Base-by-base conservation (phyloP, 805 yeast genomes). In the Wickerhamiella kurtzmanii region DNA sequence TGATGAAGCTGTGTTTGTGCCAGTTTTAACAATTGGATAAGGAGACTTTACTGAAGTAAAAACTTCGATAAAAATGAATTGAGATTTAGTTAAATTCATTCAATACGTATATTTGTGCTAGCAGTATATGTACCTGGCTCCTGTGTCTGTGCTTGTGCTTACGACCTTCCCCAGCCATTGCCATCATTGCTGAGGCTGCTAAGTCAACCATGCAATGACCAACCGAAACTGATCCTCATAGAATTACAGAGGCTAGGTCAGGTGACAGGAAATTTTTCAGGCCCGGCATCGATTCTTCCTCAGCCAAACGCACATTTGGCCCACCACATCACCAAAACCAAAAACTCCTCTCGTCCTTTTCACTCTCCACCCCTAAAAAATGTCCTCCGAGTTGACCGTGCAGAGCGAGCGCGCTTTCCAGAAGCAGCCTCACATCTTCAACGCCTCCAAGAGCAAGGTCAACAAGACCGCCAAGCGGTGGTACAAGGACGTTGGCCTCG, bases 341-440 rank as follows among this genome's bases (percentile, higher is more conserved):
- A n/a, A 36, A 16, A 36, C 38, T 16, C 19, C 38, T 16, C 38
- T 18, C 41, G 18, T 38, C 25, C 18, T 38, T 38, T 18, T 15
- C 41, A 17, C 25, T 21, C 20, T 9, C 25, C 25, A 20, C 22
- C 41, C n/a, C 25, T 38, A 18, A 20, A 21, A 17, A 53, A 92
- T 89, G 97, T 94, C 97, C 72, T 83, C 97, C 75, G 98, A 92
- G 82, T 86, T 92, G 79, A 89, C 96, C 74, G 98, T 92, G 79
- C 98, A 92, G 82, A 83, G 96, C 72, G 98, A 92, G 82, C 89
- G 95, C 78, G 98, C 98, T 87, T 92, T 82, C 95, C 98, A 92
- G 82, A 92, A 92, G 99, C 99, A 92, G 85, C 98, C 97, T 71
- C 98, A 92, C 81, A 89, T 92, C 81, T 92, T 92, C 95, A 88